Evolutionary conservation across 208 protist genomes (phyloP).

Genomic region (Leishmania braziliensis): DNA sequence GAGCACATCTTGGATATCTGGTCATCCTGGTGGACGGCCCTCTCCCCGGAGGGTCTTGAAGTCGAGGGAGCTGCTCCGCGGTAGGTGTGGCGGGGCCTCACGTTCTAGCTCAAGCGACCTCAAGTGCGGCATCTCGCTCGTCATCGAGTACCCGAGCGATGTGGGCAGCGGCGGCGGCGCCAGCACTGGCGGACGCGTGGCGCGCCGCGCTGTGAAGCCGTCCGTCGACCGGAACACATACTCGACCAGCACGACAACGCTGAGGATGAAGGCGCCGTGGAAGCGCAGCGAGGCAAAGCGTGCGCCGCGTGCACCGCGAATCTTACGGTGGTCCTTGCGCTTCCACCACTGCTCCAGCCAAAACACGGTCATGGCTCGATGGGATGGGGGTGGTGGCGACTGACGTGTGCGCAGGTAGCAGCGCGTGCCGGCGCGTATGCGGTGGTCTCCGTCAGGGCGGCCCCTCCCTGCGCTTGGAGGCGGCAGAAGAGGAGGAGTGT

Average conservation of each 20-base stretch:
- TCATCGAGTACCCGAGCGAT: slow-evolving; percentile 49
- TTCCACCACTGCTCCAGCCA: slow-evolving; percentile 59
- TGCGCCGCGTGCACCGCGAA: slow-evolving; percentile 54
- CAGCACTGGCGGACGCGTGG: slow-evolving; percentile 48
- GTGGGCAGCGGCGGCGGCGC: slow-evolving; percentile 57
- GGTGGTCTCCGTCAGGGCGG: not conserved
- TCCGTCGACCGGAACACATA: slow-evolving; percentile 65
- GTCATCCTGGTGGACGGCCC: not conserved
- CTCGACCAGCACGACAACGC: slow-evolving; percentile 44
- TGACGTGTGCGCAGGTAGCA: not conserved
- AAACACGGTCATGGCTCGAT: slow-evolving; percentile 39
- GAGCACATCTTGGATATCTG: not conserved
- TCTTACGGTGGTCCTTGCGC: slow-evolving; percentile 61
- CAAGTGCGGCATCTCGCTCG: slow-evolving; percentile 71
- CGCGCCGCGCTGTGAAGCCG: slow-evolving; percentile 33
- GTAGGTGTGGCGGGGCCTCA: slow-evolving; percentile 42
- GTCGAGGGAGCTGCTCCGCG: slow-evolving; percentile 28
- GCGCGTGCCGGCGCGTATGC: not conserved
- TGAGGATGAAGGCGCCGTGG: slow-evolving; percentile 49
- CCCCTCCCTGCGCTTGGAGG: not conserved
- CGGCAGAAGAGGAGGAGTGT: not conserved
- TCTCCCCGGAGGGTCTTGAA: slow-evolving; percentile 4
- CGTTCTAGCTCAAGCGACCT: slow-evolving; percentile 49
- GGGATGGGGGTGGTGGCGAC: not conserved
- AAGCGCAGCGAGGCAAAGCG: slow-evolving; percentile 61